Evolutionary conservation across 345 rosid species (phyloP), one percentile per base, ranked within the genome.

Genomic region (Heritiera fomes): DNA sequence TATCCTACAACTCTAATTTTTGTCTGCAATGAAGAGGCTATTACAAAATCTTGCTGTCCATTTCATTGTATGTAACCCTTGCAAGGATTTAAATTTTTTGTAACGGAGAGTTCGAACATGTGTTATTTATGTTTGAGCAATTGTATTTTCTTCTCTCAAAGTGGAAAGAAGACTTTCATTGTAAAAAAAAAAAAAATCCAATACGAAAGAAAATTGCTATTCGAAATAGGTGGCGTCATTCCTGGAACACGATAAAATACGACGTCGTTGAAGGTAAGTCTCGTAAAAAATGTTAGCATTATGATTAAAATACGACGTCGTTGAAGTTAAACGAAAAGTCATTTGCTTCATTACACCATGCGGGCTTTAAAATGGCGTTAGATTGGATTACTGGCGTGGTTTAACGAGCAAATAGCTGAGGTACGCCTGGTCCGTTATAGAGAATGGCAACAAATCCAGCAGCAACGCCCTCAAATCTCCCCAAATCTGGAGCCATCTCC

Each of bases 401-500:
- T 4, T 71, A 52, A 71, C 34, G 60, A 23, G 67, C 75, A 52
- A 52, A 53, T 32, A 34, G 75, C 75, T 10, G 34, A 32, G 46
- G 47, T 34, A 3, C 30, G 47, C 40, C 30, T 49, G 74, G 59
- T 50, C 40, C 7, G 14, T 32, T 61, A 52, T 6, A 32, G 38
- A 38, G 91, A 80, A 90, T 90, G 96, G 87, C 97, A 50, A 72
- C 88, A 61, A 90, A 87, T 80, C 81, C 87, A 18, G 83, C 91
- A 46, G 80, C 89, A 6, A 81, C 90, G 1, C 85, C 92, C 34
- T 76, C 87, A 6, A 86, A 70, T 69, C 85, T 91, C 61, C 88
- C 92, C 80, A 90, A 85, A 78, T 87, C 94, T 73, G 96, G 91
- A 79, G 98, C 98, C 71, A 84, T 95, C 78, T 92, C 94, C 81